Evolutionary conservation across 208 protist genomes (phyloP).

Genomic region (Sergeia podlipaevii): DNA sequence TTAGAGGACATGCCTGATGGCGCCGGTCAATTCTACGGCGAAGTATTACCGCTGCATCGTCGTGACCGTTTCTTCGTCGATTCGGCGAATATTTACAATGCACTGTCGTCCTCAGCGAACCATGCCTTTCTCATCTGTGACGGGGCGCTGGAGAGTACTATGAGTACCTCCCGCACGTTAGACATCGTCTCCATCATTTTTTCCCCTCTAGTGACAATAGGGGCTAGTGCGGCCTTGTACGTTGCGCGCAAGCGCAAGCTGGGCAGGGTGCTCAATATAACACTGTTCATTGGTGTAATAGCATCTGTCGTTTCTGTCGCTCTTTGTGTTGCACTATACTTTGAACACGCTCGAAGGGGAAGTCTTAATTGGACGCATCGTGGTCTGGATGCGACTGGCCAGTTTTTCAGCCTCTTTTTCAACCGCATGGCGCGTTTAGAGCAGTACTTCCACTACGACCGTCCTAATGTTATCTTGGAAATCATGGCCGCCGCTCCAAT

Average conservation of each 20-base stretch:
- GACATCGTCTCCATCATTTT: too few relatives aligned
- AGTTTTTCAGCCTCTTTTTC: background rate
- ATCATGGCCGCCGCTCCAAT: background rate
- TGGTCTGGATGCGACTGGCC: background rate
- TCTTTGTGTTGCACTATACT: background rate
- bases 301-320: background rate
- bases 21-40: background rate
- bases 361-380: background rate
- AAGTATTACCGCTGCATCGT: conserved; percentile 8
- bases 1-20: conserved; percentile 1
- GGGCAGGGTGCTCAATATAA: too few relatives aligned
- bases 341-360: background rate
- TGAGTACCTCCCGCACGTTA: background rate
- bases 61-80: conserved; percentile 11
- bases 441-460: background rate
- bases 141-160: background rate
- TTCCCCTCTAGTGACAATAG: too few relatives aligned
- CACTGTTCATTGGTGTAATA: too few relatives aligned
- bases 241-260: background rate
- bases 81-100: background rate
- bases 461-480: background rate
- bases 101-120: background rate
- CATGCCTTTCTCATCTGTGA: background rate
- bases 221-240: background rate
- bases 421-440: background rate